Evolutionary conservation across 805 yeast species (phyloP).

Genomic region (Kodamaea kaohsiungensis): DNA sequence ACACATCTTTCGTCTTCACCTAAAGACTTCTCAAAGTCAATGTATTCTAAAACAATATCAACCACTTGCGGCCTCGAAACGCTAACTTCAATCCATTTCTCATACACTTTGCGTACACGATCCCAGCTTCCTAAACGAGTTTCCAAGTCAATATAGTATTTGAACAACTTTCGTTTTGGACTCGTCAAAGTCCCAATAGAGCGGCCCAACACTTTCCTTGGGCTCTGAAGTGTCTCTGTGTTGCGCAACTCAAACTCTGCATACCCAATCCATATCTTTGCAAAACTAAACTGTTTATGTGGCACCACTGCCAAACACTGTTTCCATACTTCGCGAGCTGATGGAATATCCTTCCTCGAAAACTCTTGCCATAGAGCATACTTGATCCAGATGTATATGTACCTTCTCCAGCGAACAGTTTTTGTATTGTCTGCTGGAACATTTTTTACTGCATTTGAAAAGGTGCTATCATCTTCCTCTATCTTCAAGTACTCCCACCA

Average conservation of each 20-base stretch:
- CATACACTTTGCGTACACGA: constrained; percentile 72
- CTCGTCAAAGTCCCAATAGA: constrained; percentile 56
- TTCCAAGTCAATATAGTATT: constrained; percentile 69
- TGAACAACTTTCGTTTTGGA: constrained; percentile 60
- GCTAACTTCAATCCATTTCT: constrained; percentile 55
- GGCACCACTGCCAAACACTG: constrained; percentile 53
- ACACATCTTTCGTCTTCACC: constrained; percentile 72
- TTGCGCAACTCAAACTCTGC: constrained; percentile 76
- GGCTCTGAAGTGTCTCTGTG: constrained; percentile 38
- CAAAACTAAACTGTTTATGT: constrained; percentile 61
- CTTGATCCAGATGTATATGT: constrained; percentile 68
- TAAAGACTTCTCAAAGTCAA: constrained; percentile 63
- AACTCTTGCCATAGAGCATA: constrained; percentile 66
- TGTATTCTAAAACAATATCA: constrained; percentile 60
- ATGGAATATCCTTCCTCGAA: constrained; percentile 37
- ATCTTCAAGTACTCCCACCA: constrained; percentile 79
- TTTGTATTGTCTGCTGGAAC: constrained; percentile 37
- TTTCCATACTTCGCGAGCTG: constrained; percentile 54
- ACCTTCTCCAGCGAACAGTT: constrained; percentile 60
- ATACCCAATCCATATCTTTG: constrained; percentile 70
- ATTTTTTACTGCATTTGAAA: constrained; percentile 45
- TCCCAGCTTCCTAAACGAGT: constrained; percentile 72
- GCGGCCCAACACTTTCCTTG: constrained; percentile 71
- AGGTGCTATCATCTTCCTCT: constrained; percentile 36
- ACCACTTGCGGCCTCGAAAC: constrained; percentile 5